Conservation (phyloP, 345 rosid species). For the Nasturtium officinale region DNA sequence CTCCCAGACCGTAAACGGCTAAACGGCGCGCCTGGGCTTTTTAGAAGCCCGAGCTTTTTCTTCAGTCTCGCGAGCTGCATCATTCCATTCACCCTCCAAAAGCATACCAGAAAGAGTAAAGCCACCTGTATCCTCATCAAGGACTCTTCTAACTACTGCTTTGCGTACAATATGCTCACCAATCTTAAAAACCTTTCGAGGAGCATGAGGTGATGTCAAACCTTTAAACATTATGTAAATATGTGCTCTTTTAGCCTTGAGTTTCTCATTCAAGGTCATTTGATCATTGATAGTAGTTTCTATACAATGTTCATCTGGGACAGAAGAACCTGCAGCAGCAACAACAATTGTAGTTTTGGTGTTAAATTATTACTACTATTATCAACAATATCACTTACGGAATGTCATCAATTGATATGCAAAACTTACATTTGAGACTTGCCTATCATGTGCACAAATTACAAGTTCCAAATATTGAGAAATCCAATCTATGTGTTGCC, state of each 20-base stretch:
- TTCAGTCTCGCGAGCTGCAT: too few species aligned
- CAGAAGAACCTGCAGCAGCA: background rate
- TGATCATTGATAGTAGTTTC: background rate
- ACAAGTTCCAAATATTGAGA: constrained; percentile 11
- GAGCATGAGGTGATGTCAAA: background rate
- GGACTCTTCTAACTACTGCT: constrained; percentile 1
- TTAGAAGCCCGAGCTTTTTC: too few species aligned
- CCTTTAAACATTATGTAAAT: background rate
- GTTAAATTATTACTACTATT: background rate
- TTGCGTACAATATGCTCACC: background rate
- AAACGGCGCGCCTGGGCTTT: too few species aligned
- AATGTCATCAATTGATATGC: background rate
- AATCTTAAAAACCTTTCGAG: background rate
- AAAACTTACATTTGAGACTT: background rate
- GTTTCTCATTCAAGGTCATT: background rate
- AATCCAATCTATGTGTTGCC: constrained; percentile 9
- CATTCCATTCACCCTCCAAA: background rate
- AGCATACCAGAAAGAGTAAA: background rate
- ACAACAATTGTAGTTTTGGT: background rate
- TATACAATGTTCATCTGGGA: background rate
- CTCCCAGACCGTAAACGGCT: too few species aligned
- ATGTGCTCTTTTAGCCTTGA: background rate
- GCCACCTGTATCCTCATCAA: background rate
- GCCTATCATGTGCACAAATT: background rate
- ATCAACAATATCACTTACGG: background rate